These are phyloP conservation scores for Pholiota molesta DNA, from an alignment of 768 basidiomycete species.

Conservation along the genomic window DNA sequence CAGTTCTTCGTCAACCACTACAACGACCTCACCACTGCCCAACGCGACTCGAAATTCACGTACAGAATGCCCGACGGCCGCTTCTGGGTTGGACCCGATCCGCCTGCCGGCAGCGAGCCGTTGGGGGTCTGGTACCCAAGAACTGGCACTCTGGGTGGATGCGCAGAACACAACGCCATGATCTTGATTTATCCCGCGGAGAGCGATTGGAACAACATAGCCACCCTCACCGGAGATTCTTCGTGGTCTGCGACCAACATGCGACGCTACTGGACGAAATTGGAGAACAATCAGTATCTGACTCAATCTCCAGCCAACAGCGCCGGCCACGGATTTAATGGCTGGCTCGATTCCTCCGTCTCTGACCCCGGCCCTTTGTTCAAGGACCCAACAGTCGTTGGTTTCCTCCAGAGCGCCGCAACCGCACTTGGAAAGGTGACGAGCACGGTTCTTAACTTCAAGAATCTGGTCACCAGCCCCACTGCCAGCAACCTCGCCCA, in stretches of 20 bases:
- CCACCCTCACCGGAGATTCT: slow-evolving; percentile 7
- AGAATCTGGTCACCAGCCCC: background rate
- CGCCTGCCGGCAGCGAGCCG: slow-evolving; percentile 8
- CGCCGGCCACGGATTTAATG: slow-evolving; percentile 10
- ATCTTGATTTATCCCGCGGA: slow-evolving; percentile 11
- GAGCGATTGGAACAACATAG: slow-evolving; percentile 12
- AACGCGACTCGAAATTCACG: slow-evolving; percentile 9
- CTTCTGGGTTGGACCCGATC: slow-evolving; percentile 13
- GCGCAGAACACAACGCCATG: slow-evolving; percentile 14
- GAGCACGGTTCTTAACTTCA: background rate
- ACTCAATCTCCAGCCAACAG: background rate
- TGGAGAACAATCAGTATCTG: slow-evolving; percentile 14
- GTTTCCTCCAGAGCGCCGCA: slow-evolving; percentile 3
- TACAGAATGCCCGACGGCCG: slow-evolving; percentile 7
- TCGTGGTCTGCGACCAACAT: slow-evolving; percentile 12
- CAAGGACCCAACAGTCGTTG: slow-evolving; percentile 7
- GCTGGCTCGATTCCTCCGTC: slow-evolving; percentile 9
- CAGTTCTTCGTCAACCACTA: slow-evolving; percentile 14
- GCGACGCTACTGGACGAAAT: slow-evolving; percentile 7
- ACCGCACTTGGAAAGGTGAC: background rate
- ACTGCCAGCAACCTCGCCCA: slow-evolving; percentile 2
- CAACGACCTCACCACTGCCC: slow-evolving; percentile 5
- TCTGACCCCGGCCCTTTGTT: slow-evolving; percentile 8
- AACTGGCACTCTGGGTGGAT: slow-evolving; percentile 10
- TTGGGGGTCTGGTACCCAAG: slow-evolving; percentile 8